A percentile compares a stretch with the other conserved stretches of the same genome.
phyloP scores from a whole-genome alignment of 768 basidiomycete genomes.

The Heimioporus sp. region DNA sequence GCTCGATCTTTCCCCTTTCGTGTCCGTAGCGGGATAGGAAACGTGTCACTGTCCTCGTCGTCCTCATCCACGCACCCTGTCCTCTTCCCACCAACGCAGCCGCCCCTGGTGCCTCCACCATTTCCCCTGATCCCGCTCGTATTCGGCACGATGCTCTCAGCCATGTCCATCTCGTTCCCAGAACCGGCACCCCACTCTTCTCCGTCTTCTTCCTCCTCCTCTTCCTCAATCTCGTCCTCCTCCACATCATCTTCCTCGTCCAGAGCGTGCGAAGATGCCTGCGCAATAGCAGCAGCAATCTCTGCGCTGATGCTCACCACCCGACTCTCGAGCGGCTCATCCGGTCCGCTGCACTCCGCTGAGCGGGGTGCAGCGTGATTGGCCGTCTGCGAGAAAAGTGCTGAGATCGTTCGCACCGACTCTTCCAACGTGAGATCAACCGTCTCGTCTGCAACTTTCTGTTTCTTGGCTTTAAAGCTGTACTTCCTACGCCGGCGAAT shows the following conservation, averaged over 20 bases:
- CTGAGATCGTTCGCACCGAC: slow-evolving; percentile 73
- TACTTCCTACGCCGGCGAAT: slow-evolving; percentile 53
- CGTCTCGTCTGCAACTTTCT: slow-evolving; percentile 48
- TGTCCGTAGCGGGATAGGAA: slow-evolving; percentile 68
- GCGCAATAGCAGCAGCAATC: slow-evolving; percentile 77
- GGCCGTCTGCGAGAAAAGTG: slow-evolving; percentile 55
- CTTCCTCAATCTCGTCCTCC: slow-evolving; percentile 38
- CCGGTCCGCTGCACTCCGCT: slow-evolving; percentile 29
- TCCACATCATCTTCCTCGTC: slow-evolving; percentile 52
- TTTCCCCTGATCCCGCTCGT: slow-evolving; percentile 60
- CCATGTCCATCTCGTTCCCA: slow-evolving; percentile 48
- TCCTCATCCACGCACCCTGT: slow-evolving; percentile 45
- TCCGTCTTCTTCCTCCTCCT: slow-evolving; percentile 41
- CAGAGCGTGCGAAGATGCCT: slow-evolving; percentile 62
- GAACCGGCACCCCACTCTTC: slow-evolving; percentile 42
- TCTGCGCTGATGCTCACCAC: slow-evolving; percentile 80
- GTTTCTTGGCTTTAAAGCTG: slow-evolving; percentile 74
- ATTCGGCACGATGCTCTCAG: slow-evolving; percentile 54
- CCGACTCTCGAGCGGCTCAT: slow-evolving; percentile 54
- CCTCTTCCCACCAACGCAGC: background rate
- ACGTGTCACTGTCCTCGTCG: slow-evolving; percentile 68
- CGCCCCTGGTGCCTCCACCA: slow-evolving; percentile 25
- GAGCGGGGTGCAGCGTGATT: slow-evolving; percentile 30
- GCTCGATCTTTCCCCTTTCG: slow-evolving; percentile 59
- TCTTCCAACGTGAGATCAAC: slow-evolving; percentile 63